phyloP scores from a whole-genome alignment of 148 eudicot genomes.

The Vaccinium vitisidaea region DNA sequence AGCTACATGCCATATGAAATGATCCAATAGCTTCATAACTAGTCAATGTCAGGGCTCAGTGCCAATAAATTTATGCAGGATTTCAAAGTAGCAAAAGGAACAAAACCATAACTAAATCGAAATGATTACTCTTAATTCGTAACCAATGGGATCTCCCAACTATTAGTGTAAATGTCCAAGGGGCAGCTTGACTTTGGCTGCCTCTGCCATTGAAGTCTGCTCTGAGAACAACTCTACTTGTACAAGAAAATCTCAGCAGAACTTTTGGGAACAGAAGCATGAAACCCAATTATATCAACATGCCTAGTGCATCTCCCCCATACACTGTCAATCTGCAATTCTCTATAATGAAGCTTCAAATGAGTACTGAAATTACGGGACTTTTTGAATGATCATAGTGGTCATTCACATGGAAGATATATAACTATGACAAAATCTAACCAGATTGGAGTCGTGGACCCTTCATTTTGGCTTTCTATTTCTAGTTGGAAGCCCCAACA shows the following conservation, averaged over 20 bases:
- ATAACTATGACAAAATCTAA: not conserved
- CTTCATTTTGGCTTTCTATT: not conserved
- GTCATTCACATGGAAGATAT: not conserved
- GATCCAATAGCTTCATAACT: not conserved
- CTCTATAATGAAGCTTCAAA: not conserved
- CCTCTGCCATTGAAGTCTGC: not conserved
- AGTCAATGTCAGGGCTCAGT: not conserved
- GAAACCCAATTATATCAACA: not conserved
- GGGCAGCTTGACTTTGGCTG: not conserved
- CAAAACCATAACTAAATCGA: not conserved
- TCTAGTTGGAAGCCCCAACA: not conserved
- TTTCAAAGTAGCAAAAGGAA: not conserved
- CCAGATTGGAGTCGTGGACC: not conserved
- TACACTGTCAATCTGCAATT: not conserved
- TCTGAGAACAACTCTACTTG: not conserved
- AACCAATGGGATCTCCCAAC: not conserved
- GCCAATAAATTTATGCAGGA: not conserved
- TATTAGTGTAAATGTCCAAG: not conserved
- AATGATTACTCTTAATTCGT: too few species aligned
- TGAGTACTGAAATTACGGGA: not conserved
- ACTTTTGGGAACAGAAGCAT: not conserved
- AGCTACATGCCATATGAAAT: not conserved
- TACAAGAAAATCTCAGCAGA: not conserved
- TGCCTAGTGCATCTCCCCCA: not conserved
- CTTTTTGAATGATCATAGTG: not conserved